Percentiles rank a stretch among this genome's conserved stretches.
These are phyloP conservation scores for Fusarium luffae DNA, from an alignment of 2,329 filamentous ascomycete species.

Conservation along the genomic window DNA sequence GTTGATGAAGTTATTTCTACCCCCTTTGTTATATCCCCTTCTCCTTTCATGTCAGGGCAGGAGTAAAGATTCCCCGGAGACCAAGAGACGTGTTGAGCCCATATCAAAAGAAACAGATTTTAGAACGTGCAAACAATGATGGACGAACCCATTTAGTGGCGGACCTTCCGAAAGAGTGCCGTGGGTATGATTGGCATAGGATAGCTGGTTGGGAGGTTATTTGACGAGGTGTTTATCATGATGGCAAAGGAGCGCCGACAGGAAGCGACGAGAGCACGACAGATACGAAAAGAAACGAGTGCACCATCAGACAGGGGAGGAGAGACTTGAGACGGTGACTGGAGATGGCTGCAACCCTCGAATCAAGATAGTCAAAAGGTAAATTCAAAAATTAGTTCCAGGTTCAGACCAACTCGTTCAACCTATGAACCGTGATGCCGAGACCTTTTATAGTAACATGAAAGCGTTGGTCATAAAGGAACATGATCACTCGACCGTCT, in stretches of 20 bases:
- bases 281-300: conserved; percentile 7
- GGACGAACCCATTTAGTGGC: conserved; percentile 42
- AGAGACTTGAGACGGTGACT: conserved; percentile 16
- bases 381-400: conserved; percentile 31
- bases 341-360: conserved; percentile 3
- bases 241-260: conserved; percentile 1
- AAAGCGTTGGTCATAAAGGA: not conserved
- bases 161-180: conserved; percentile 41
- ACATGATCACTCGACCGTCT: not conserved
- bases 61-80: conserved; percentile 46
- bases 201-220: conserved; percentile 14
- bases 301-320: conserved; percentile 13
- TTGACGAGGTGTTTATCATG: conserved; percentile 4
- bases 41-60: conserved; percentile 43
- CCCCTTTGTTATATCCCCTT: conserved; percentile 46
- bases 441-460: not conserved
- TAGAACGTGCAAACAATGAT: conserved; percentile 48
- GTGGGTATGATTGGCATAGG: conserved; percentile 41
- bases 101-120: conserved; percentile 45
- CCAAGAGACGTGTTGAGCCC: conserved; percentile 43
- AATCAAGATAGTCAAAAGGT: conserved; percentile 20
- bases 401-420: not conserved
- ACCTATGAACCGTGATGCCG: not conserved
- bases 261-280: not conserved
- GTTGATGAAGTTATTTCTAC: conserved; percentile 42